phyloP scores from a whole-genome alignment of 176 grass and related monocot genomes.

The Musa schizocarpa region DNA sequence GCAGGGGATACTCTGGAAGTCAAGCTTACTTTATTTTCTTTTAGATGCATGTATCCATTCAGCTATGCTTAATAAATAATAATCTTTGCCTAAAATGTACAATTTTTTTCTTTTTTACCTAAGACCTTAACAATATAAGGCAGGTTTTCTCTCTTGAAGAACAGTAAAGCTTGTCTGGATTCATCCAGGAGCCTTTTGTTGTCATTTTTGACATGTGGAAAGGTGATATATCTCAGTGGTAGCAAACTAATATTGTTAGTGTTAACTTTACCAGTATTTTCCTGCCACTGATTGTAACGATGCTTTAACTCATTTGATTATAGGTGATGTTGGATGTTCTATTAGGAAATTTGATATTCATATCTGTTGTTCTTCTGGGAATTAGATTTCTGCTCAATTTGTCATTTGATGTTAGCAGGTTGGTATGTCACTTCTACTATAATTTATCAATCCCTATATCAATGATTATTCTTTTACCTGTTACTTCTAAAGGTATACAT shows the following conservation, averaged over 20 bases:
- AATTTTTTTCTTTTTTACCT: conserved; percentile 13
- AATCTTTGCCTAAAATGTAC: conserved; percentile 13
- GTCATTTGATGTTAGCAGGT: conserved; percentile 54
- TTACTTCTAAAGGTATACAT: background rate
- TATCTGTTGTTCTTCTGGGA: conserved; percentile 42
- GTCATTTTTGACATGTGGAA: conserved; percentile 43
- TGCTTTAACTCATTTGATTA: conserved; percentile 1
- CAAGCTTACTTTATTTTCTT: conserved; percentile 55
- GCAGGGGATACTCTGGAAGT: conserved; percentile 56
- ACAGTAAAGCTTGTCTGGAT: conserved; percentile 36
- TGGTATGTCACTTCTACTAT: conserved; percentile 8
- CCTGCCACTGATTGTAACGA: background rate
- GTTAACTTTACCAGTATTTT: background rate
- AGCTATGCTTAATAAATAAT: conserved; percentile 15
- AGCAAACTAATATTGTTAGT: conserved; percentile 11
- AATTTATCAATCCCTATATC: conserved; percentile 5
- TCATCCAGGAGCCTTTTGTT: conserved; percentile 36
- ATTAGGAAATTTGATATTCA: conserved; percentile 60
- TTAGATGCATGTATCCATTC: conserved; percentile 72
- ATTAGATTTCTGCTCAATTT: conserved; percentile 46
- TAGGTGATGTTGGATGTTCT: conserved; percentile 56
- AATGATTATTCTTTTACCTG: background rate
- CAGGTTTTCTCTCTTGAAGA: conserved; percentile 61
- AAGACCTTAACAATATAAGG: conserved; percentile 54
- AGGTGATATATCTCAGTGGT: conserved; percentile 30